phyloP scores from a whole-genome alignment of 2,329 filamentous ascomycete species.

The Fusarium sp. region DNA sequence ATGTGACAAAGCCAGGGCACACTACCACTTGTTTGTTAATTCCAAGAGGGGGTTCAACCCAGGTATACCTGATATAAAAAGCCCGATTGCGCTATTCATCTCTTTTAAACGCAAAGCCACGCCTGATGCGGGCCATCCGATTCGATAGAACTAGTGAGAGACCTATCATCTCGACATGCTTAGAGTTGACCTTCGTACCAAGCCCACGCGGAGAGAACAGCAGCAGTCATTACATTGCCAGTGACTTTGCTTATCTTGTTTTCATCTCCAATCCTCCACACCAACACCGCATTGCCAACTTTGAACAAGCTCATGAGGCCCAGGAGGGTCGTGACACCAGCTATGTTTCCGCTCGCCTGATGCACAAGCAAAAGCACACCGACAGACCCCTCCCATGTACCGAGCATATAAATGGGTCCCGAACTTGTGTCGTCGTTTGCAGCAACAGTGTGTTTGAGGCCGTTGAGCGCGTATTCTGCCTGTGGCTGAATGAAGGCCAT shows the following conservation, averaged over 20 bases:
- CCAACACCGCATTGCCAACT: not conserved
- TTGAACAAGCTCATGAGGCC: slow-evolving; percentile 19
- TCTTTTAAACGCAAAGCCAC: too few relatives aligned
- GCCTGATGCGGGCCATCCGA: too few relatives aligned
- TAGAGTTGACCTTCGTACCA: not conserved
- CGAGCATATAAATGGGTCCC: slow-evolving; percentile 16
- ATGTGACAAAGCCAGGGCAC: too few relatives aligned
- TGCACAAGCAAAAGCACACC: not conserved
- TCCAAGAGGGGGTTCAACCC: too few relatives aligned
- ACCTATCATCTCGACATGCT: not conserved
- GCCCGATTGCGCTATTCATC: too few relatives aligned
- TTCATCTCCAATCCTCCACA: not conserved
- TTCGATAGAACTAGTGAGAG: too few relatives aligned
- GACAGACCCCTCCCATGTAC: slow-evolving; percentile 13
- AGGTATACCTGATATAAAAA: too few relatives aligned
- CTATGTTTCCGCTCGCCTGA: not conserved
- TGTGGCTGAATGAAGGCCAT: slow-evolving; percentile 24
- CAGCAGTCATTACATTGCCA: not conserved
- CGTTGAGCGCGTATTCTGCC: slow-evolving; percentile 18
- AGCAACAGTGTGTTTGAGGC: not conserved
- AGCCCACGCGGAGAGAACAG: not conserved
- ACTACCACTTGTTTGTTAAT: too few relatives aligned
- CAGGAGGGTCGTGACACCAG: not conserved
- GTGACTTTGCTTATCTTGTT: not conserved
- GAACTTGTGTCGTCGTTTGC: not conserved